Evolutionary conservation across 1,284 basidiomycete genomes (phyloP).

Genomic region (Apiotrichum sp.): DNA sequence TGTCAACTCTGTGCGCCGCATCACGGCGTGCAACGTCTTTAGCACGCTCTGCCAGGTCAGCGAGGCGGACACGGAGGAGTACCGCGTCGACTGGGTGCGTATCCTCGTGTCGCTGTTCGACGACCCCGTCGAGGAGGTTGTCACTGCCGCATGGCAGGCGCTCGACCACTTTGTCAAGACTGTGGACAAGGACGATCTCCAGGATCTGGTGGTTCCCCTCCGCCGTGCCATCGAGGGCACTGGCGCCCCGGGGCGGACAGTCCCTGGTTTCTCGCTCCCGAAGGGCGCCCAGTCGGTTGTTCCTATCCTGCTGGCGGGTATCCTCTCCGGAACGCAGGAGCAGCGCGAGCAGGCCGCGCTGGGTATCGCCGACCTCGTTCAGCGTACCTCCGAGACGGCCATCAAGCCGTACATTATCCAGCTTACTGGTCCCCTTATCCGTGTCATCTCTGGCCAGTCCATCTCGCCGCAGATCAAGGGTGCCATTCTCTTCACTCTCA

Average conservation of each 20-base stretch:
- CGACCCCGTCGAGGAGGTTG: conserved; percentile 66
- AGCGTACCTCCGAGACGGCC: conserved; percentile 76
- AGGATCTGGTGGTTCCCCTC: conserved; percentile 79
- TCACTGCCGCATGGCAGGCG: conserved; percentile 75
- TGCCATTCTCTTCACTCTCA: conserved; percentile 75
- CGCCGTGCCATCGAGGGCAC: conserved; percentile 81
- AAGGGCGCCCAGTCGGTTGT: conserved; percentile 86
- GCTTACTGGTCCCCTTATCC: conserved; percentile 92
- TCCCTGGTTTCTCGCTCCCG: conserved; percentile 82
- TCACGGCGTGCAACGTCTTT: conserved; percentile 72
- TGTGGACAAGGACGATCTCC: conserved; percentile 85
- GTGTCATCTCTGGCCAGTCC: conserved; percentile 78
- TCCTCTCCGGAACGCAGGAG: conserved; percentile 51
- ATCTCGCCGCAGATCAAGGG: conserved; percentile 88
- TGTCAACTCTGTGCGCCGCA: conserved; percentile 62
- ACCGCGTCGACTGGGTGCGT: conserved; percentile 92
- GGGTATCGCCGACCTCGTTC: conserved; percentile 89
- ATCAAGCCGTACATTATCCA: conserved; percentile 96
- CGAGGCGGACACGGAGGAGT: conserved; percentile 67
- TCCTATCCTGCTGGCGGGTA: conserved; percentile 80
- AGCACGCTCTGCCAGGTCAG: conserved; percentile 74
- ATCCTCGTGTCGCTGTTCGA: conserved; percentile 81
- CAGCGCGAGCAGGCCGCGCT: conserved; percentile 82
- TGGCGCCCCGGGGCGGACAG: conserved; percentile 67
- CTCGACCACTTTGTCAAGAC: conserved; percentile 87